phyloP scores from a whole-genome alignment of 2,329 filamentous ascomycete species.

The Colletotrichum limetticola region DNA sequence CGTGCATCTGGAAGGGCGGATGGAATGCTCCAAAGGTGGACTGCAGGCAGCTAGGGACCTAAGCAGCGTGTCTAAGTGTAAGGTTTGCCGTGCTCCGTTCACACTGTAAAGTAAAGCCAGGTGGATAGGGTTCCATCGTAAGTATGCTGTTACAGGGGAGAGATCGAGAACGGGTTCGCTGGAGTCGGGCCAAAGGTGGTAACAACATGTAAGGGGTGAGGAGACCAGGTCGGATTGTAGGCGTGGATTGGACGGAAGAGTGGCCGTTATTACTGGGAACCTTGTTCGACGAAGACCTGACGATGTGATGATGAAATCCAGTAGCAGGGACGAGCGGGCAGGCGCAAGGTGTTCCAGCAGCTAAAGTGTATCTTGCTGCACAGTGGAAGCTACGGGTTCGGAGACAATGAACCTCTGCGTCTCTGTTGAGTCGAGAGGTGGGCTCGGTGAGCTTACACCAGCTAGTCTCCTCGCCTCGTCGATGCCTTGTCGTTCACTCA shows the following conservation, averaged over 20 bases:
- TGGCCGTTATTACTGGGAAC: not conserved
- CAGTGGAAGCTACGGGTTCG: not conserved
- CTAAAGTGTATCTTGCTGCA: conserved; percentile 17
- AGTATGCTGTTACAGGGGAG: conserved; percentile 22
- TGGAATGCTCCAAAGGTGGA: conserved; percentile 20
- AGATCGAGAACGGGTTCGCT: conserved; percentile 10
- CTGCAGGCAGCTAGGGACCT: conserved; percentile 8
- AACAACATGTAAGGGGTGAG: conserved; percentile 12
- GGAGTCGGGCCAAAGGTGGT: conserved; percentile 18
- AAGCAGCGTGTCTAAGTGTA: not conserved
- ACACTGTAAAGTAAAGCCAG: not conserved
- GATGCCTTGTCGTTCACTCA: not conserved
- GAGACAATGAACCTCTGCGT: not conserved
- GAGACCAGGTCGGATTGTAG: not conserved
- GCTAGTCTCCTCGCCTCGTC: not conserved
- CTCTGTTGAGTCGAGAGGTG: not conserved
- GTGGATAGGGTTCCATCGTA: conserved; percentile 25
- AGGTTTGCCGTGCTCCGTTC: not conserved
- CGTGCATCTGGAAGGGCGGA: conserved; percentile 33
- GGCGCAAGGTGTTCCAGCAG: conserved; percentile 21
- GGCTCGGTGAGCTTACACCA: not conserved
- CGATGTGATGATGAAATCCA: conserved; percentile 17
- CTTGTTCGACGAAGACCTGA: conserved; percentile 2
- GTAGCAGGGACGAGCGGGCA: conserved; percentile 28
- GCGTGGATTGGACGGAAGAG: not conserved